Evolutionary conservation across 2,329 filamentous ascomycete genomes (phyloP).

Genomic region (Cladosporium sp.): DNA sequence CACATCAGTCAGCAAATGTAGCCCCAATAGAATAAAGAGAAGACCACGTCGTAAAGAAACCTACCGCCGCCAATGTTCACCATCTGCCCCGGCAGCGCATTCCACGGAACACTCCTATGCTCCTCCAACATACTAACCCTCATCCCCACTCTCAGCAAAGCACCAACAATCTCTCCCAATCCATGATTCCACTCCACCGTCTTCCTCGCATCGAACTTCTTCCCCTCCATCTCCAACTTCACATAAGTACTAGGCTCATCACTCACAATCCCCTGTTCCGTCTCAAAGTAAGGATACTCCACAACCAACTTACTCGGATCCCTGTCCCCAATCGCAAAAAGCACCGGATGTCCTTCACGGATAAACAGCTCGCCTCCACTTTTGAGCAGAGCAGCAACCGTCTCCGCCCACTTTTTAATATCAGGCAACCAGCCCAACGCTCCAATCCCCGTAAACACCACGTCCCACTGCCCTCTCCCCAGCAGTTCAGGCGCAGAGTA

Average conservation of each 20-base stretch:
- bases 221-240: conserved; percentile 6
- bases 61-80: conserved; percentile 11
- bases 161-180: conserved; percentile 19
- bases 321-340: conserved; percentile 16
- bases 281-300: conserved; percentile 20
- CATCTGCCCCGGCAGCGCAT: conserved; percentile 20
- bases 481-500: conserved; percentile 15
- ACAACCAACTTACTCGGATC: conserved; percentile 7
- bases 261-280: conserved; percentile 10
- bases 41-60: background rate
- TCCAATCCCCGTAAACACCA: conserved; percentile 22
- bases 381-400: conserved; percentile 14
- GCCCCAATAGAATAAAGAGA: background rate
- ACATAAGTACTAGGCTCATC: conserved; percentile 16
- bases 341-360: conserved; percentile 19
- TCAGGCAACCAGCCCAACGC: conserved; percentile 21
- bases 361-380: conserved; percentile 19
- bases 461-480: conserved; percentile 12
- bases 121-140: conserved; percentile 17
- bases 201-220: conserved; percentile 13
- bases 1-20: background rate
- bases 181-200: conserved; percentile 22
- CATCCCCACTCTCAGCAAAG: conserved; percentile 19
- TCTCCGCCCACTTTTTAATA: conserved; percentile 17
- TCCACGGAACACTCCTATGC: conserved; percentile 20